Conservation (phyloP, 306 rosid species). For the Prunus mira region DNA sequence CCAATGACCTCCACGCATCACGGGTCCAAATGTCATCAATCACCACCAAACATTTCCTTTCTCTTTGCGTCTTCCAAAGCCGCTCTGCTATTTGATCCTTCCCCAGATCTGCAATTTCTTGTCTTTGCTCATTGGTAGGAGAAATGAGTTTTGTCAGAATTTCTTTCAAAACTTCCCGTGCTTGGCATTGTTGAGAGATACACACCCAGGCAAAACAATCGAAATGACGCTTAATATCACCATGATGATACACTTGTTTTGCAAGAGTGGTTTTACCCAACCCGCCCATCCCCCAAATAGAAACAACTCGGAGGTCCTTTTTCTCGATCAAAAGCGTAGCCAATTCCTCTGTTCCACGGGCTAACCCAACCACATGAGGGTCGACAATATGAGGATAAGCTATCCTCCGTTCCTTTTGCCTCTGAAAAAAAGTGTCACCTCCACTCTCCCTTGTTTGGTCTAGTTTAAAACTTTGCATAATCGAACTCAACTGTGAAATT, state of each 20-base stretch:
- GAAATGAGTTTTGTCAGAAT: too few relatives aligned
- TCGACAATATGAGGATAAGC: background rate
- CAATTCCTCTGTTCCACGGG: background rate
- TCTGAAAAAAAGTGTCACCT: conserved; percentile 3
- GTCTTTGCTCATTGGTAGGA: too few relatives aligned
- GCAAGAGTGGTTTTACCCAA: conserved; percentile 19
- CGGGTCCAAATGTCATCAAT: conserved; percentile 16
- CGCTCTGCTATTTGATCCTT: too few relatives aligned
- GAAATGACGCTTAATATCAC: background rate
- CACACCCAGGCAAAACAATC: too few relatives aligned
- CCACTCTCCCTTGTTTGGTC: background rate
- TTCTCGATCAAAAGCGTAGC: background rate
- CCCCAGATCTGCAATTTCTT: too few relatives aligned
- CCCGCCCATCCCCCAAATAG: conserved; percentile 16
- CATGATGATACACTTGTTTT: background rate
- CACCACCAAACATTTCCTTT: too few relatives aligned
- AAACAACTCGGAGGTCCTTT: background rate
- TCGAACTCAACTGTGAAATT: conserved; percentile 33
- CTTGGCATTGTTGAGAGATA: too few relatives aligned
- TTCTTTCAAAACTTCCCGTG: too few relatives aligned
- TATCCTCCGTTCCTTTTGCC: conserved; percentile 21
- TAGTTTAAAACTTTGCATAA: conserved; percentile 37
- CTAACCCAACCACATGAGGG: background rate
- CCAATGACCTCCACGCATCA: background rate
- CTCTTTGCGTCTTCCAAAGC: too few relatives aligned